Evolutionary conservation across 129 eudicot species (phyloP), one percentile per base, ranked within the genome.

Genomic region (Flaveria bidentis): DNA sequence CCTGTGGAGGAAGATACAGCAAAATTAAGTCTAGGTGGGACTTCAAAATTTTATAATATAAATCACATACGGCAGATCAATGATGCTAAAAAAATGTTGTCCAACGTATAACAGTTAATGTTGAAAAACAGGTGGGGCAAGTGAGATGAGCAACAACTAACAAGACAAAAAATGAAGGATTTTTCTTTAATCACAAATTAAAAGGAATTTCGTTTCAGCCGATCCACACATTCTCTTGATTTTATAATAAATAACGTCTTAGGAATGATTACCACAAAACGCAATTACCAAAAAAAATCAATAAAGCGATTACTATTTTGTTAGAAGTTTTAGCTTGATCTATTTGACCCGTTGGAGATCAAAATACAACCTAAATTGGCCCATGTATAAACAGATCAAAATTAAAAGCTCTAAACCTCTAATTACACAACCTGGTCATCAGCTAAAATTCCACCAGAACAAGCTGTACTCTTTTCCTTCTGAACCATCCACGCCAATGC

Each of bases 361-460:
- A 62, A 10, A 25, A 23, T 60, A 60, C 11, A 60, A 28, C 45
- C 63, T 28, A 57, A 6, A 57, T 57, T 22, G 10, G 9, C 30
- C 11, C 68, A 62, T 62, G 11, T 14, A 28, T 28, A 6, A 53
- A 18, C 8, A n/a, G 1, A 26, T 53, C 23, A 52, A 61, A 61
- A 25, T 26, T 2, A 8, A 5, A 30, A 30, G 36, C 36, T 30
- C 36, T 30, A n/a, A 25, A 5, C 41, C 44, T 62, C 45, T 26
- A 26, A 62, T 7, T 28, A 62, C 41, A 13, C 68, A 20, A 90
- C 97, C 96, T 94, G 99, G 56, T 94, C 99, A 87, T 94, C 99
- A 69, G 99, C 99, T 67, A 94, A 85, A 78, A 94, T 86, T 63
- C 97, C 99, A 81, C 99, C 99, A 76, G 84, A 71, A 78, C 97